phyloP scores from a whole-genome alignment of 495 filamentous ascomycete species.

The Penicillium flavigenum region DNA sequence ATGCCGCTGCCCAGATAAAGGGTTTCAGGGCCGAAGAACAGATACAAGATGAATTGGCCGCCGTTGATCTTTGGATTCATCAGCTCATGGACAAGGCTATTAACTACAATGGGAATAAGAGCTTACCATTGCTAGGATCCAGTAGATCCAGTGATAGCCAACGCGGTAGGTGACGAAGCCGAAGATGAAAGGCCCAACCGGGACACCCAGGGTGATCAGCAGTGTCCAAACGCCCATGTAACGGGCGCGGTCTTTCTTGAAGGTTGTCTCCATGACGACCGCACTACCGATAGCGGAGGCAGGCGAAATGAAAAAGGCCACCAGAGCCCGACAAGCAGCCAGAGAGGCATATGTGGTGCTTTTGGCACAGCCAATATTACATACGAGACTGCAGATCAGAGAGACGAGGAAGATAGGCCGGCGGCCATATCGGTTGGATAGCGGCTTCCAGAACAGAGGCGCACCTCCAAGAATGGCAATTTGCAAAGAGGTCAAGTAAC shows the following conservation, averaged over 20 bases:
- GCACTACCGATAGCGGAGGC: conserved; percentile 54
- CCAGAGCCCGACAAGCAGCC: conserved; percentile 47
- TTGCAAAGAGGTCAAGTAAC: conserved; percentile 52
- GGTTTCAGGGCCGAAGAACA: conserved; percentile 58
- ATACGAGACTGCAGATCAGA: conserved; percentile 41
- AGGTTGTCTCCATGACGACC: conserved; percentile 52
- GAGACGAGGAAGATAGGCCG: conserved; percentile 54
- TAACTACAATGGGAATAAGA: not conserved
- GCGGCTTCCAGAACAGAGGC: conserved; percentile 55
- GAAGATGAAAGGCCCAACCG: conserved; percentile 46
- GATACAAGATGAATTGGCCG: conserved; percentile 51
- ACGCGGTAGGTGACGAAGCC: conserved; percentile 46
- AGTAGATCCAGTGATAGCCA: conserved; percentile 47
- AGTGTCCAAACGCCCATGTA: conserved; percentile 58
- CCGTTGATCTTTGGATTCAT: conserved; percentile 45
- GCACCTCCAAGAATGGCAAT: conserved; percentile 51
- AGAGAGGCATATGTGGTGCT: conserved; percentile 41
- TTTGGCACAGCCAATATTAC: conserved; percentile 48
- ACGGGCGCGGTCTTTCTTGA: conserved; percentile 47
- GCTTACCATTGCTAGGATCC: conserved; percentile 46
- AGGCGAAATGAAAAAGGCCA: conserved; percentile 54
- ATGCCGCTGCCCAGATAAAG: conserved; percentile 42
- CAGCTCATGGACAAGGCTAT: conserved; percentile 5
- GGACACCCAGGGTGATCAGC: conserved; percentile 51
- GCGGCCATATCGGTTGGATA: conserved; percentile 58